Evolutionary conservation across 2,329 filamentous ascomycete species (phyloP).

Genomic region (Scytalidium sp.): DNA sequence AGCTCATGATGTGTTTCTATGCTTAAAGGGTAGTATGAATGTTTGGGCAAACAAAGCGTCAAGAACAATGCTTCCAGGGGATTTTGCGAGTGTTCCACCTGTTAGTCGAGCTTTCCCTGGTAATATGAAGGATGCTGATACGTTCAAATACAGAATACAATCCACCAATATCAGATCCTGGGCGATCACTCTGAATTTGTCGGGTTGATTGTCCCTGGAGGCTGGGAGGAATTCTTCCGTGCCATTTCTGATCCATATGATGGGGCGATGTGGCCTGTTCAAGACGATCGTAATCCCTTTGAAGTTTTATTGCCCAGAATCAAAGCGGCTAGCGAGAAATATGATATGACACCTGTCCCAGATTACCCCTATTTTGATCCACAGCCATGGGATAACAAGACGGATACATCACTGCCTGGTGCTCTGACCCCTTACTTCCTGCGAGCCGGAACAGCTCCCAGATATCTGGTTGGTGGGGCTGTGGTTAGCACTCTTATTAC

Average conservation of each 20-base stretch:
- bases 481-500: slow-evolving; percentile 41
- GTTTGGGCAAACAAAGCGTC: slow-evolving; percentile 57
- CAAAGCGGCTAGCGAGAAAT: slow-evolving; percentile 51
- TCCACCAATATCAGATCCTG: slow-evolving; percentile 54
- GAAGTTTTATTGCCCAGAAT: slow-evolving; percentile 51
- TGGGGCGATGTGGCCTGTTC: slow-evolving; percentile 47
- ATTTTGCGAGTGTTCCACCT: slow-evolving; percentile 56
- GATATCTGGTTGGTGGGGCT: slow-evolving; percentile 42
- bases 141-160: slow-evolving; percentile 23
- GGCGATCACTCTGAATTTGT: slow-evolving; percentile 52
- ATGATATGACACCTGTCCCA: slow-evolving; percentile 51
- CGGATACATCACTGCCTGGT: too few relatives aligned
- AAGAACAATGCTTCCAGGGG: slow-evolving; percentile 49
- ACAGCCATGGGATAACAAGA: slow-evolving; percentile 36
- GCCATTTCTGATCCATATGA: slow-evolving; percentile 51
- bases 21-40: slow-evolving; percentile 52
- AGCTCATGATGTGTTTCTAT: slow-evolving; percentile 55
- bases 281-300: slow-evolving; percentile 48
- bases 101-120: slow-evolving; percentile 30
- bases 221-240: slow-evolving; percentile 60
- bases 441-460: slow-evolving; percentile 45
- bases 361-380: slow-evolving; percentile 44
- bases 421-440: slow-evolving; percentile 45
- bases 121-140: background rate
- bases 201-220: slow-evolving; percentile 53